A percentile compares a stretch with the other conserved stretches of the same genome.
phyloP scores from a whole-genome alignment of 495 filamentous ascomycete genomes.

The Parathielavia appendiculata region DNA sequence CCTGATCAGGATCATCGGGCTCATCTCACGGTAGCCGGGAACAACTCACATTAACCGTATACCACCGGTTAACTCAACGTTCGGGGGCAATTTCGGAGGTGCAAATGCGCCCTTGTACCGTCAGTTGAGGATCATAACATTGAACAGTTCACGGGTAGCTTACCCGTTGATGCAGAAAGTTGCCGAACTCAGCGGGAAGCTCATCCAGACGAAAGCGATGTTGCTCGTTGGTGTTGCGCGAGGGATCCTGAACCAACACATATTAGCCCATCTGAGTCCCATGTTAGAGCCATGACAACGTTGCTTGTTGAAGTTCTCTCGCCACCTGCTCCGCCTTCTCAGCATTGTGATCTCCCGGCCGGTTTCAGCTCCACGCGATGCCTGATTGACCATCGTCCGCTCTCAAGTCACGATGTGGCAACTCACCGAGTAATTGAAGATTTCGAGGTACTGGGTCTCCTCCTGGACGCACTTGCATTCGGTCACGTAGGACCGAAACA shows the following conservation, averaged over 20 bases:
- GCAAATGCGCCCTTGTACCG: conserved; percentile 45
- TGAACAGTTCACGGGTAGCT: no score
- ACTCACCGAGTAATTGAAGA: conserved; percentile 51
- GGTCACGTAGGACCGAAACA: conserved; percentile 43
- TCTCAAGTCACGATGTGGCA: not conserved
- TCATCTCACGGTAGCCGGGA: no score
- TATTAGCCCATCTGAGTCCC: no score
- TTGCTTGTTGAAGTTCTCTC: not conserved
- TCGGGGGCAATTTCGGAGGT: conserved; percentile 36
- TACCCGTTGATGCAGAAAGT: conserved; percentile 47
- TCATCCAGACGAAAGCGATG: conserved; percentile 38
- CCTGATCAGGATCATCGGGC: no score
- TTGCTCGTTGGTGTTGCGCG: conserved; percentile 43
- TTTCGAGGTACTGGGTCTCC: conserved; percentile 49
- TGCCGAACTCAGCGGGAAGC: conserved; percentile 48
- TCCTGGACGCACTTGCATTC: conserved; percentile 43
- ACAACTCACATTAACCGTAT: conserved; percentile 48
- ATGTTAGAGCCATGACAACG: no score
- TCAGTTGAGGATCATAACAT: not conserved
- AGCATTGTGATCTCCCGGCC: not conserved
- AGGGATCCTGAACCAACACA: conserved; percentile 29
- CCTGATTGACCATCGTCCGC: not conserved
- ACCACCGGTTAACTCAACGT: conserved; percentile 39
- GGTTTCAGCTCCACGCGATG: not conserved
- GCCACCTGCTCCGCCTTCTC: not conserved